A percentile compares a stretch with the other conserved stretches of the same genome.
phyloP scores from a whole-genome alignment of 2,329 filamentous ascomycete genomes.

The Trichophyton equinum region DNA sequence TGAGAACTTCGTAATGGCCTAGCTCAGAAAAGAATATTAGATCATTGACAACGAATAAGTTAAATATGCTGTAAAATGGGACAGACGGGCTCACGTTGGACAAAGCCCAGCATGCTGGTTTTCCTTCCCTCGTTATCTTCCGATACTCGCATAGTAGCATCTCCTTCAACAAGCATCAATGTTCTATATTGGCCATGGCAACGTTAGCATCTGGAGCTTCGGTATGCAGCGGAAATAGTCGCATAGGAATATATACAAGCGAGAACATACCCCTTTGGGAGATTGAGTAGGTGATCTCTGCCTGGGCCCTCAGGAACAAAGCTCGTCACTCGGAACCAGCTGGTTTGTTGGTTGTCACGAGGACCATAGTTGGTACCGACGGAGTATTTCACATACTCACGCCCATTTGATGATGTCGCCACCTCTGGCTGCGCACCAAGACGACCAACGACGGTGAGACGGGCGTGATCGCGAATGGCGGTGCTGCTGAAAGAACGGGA shows the following conservation, averaged over 20 bases:
- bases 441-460: constrained; percentile 76
- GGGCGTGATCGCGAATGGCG: constrained; percentile 51
- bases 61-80: neutral
- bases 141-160: constrained; percentile 56
- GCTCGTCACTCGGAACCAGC: constrained; percentile 70
- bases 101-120: constrained; percentile 50
- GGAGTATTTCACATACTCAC: constrained; percentile 63
- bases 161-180: constrained; percentile 71
- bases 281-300: constrained; percentile 57
- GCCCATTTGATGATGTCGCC: constrained; percentile 54
- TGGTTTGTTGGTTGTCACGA: constrained; percentile 59
- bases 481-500: constrained; percentile 66
- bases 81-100: constrained; percentile 55
- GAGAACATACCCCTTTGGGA: constrained; percentile 66
- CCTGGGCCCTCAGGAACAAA: constrained; percentile 56
- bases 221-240: neutral
- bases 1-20: neutral
- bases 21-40: neutral
- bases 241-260: neutral
- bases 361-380: constrained; percentile 58
- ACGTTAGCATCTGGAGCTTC: neutral
- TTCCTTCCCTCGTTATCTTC: constrained; percentile 59
- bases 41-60: neutral
- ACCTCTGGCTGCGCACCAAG: constrained; percentile 70
- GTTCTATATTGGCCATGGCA: constrained; percentile 40